Percentiles rank a stretch among this genome's conserved stretches.
phyloP scores from a whole-genome alignment of 169 alveolate species.

The Cryptosporidium andersoni region DNA sequence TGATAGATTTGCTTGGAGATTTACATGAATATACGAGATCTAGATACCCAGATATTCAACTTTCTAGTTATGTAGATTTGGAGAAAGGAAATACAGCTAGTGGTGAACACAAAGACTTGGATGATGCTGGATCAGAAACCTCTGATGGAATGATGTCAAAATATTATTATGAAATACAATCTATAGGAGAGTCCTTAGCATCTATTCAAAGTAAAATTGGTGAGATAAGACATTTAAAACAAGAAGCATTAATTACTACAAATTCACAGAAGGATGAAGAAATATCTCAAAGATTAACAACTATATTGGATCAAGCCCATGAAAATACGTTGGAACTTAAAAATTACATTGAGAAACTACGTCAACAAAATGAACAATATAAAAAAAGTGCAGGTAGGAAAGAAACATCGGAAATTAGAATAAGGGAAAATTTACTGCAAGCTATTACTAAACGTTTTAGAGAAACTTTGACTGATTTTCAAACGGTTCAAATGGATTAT shows the following conservation, averaged over 20 bases:
- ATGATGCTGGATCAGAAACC: neutral
- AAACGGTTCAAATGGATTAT: slow-evolving; percentile 70
- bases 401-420: slow-evolving; percentile 61
- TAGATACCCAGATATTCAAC: slow-evolving; percentile 33
- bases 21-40: slow-evolving; percentile 31
- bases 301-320: slow-evolving; percentile 69
- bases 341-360: slow-evolving; percentile 66
- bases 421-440: slow-evolving; percentile 72
- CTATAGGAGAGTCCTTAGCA: slow-evolving; percentile 59
- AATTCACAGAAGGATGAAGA: slow-evolving; percentile 49
- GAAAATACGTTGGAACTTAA: slow-evolving; percentile 46
- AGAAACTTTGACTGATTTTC: slow-evolving; percentile 71
- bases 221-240: slow-evolving; percentile 43
- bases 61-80: neutral
- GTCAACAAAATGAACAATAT: slow-evolving; percentile 45
- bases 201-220: slow-evolving; percentile 42
- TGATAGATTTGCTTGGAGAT: slow-evolving; percentile 56
- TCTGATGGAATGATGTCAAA: slow-evolving; percentile 44
- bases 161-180: slow-evolving; percentile 49
- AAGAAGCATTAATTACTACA: slow-evolving; percentile 59
- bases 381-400: slow-evolving; percentile 33
- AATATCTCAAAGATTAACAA: slow-evolving; percentile 50
- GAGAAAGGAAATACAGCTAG: slow-evolving; percentile 12
- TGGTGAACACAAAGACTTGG: too few species aligned
- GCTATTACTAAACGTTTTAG: slow-evolving; percentile 73